Evolutionary conservation across 306 rosid species (phyloP).

Genomic region (Ceratonia siliqua): DNA sequence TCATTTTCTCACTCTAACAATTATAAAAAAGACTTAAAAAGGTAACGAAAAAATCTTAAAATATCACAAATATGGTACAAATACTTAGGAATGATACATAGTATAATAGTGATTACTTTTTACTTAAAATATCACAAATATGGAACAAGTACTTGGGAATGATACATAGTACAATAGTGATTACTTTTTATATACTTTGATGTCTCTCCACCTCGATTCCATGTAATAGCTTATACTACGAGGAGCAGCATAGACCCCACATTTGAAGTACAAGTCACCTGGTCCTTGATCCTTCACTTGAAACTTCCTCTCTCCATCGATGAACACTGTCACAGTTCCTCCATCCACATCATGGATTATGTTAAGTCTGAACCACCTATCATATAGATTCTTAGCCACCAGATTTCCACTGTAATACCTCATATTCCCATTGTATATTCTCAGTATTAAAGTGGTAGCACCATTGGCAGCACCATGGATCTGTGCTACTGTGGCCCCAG

Average conservation of each 20-base stretch:
- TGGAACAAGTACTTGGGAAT: neutral
- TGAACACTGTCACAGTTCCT: constrained; percentile 37
- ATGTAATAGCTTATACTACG: constrained; percentile 27
- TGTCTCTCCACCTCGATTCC: constrained; percentile 45
- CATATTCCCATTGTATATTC: constrained; percentile 48
- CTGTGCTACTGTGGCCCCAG: constrained; percentile 50
- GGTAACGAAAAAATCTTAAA: no score
- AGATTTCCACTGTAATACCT: constrained; percentile 36
- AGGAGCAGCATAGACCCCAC: constrained; percentile 44
- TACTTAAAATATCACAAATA: no score
- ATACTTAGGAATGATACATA: no score
- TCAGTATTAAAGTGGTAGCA: constrained; percentile 36
- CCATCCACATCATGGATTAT: constrained; percentile 46
- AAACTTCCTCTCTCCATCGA: constrained; percentile 34
- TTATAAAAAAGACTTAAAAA: no score
- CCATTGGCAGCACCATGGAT: constrained; percentile 46
- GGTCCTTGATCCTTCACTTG: constrained; percentile 33
- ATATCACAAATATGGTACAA: no score
- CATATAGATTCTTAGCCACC: constrained; percentile 45
- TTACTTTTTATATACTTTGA: constrained; percentile 33
- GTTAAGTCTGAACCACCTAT: constrained; percentile 48
- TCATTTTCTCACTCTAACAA: no score
- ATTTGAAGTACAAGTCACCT: constrained; percentile 44
- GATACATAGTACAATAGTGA: neutral
- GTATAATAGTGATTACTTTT: no score